Conservation (phyloP, 2,329 filamentous ascomycete species). For the Colletotrichum lupini region DNA sequence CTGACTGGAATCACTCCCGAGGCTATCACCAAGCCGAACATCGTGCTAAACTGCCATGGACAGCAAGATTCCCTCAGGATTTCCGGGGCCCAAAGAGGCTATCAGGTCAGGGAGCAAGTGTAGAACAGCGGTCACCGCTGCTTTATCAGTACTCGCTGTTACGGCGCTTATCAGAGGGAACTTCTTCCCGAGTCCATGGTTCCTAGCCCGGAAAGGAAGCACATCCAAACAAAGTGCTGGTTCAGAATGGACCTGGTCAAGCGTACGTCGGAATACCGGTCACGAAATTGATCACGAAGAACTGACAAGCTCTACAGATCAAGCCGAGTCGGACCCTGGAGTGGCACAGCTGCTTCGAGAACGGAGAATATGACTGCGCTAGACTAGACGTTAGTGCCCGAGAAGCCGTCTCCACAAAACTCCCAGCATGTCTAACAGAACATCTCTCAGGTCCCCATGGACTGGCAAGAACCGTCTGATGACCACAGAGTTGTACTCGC, state of each 20-base stretch:
- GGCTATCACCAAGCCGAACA: neutral
- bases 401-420: neutral
- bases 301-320: slow-evolving; percentile 47
- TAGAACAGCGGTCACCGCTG: slow-evolving; percentile 3
- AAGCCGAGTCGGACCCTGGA: slow-evolving; percentile 42
- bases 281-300: too few relatives aligned
- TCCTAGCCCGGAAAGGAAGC: neutral
- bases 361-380: slow-evolving; percentile 44
- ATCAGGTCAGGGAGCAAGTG: neutral
- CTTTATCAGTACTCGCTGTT: slow-evolving; percentile 14
- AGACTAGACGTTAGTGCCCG: slow-evolving; percentile 44
- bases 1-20: neutral
- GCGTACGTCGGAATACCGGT: neutral
- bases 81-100: neutral
- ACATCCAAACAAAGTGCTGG: neutral
- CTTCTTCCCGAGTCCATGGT: neutral
- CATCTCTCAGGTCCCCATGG: slow-evolving; percentile 50
- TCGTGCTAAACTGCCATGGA: slow-evolving; percentile 3
- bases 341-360: slow-evolving; percentile 47
- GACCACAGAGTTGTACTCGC: slow-evolving; percentile 45
- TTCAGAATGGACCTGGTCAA: slow-evolving; percentile 27
- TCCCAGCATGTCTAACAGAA: neutral
- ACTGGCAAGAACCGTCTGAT: slow-evolving; percentile 45
- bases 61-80: neutral
- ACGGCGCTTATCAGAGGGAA: slow-evolving; percentile 21